phyloP scores from a whole-genome alignment of 495 filamentous ascomycete genomes.

The Diplogelasinospora grovesii region DNA sequence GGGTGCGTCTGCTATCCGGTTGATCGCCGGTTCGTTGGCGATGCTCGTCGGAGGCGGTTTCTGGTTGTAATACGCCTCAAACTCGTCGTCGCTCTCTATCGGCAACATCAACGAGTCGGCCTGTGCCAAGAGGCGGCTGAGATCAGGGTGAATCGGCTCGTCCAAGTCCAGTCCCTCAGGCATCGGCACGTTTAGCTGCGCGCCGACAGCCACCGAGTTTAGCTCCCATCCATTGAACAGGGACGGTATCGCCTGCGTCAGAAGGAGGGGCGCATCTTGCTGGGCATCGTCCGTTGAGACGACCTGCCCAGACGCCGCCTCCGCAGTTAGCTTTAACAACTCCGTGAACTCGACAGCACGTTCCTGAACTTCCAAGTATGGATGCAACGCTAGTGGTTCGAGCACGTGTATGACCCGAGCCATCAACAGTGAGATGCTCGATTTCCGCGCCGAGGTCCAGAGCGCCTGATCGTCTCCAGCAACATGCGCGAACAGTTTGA shows the following conservation, averaged over 20 bases:
- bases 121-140: conserved; percentile 55
- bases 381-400: conserved; percentile 69
- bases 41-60: conserved; percentile 34
- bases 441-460: conserved; percentile 62
- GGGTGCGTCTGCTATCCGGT: conserved; percentile 37
- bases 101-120: conserved; percentile 49
- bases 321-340: conserved; percentile 73
- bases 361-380: conserved; percentile 92
- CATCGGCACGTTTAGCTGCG: conserved; percentile 80
- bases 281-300: conserved; percentile 45
- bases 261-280: conserved; percentile 65
- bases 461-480: conserved; percentile 44
- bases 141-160: conserved; percentile 70
- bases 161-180: conserved; percentile 69
- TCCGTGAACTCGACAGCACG: conserved; percentile 88
- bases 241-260: conserved; percentile 81
- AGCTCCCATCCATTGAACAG: conserved; percentile 81
- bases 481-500: conserved; percentile 73
- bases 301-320: conserved; percentile 64
- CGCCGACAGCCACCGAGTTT: conserved; percentile 78
- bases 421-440: conserved; percentile 65
- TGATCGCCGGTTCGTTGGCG: conserved; percentile 46
- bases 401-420: conserved; percentile 73
- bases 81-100: conserved; percentile 53
- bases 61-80: conserved; percentile 68